Evolutionary conservation across 1,284 basidiomycete genomes (phyloP), one percentile per base, ranked within the genome.

Genomic region (Ustilago trichophora): DNA sequence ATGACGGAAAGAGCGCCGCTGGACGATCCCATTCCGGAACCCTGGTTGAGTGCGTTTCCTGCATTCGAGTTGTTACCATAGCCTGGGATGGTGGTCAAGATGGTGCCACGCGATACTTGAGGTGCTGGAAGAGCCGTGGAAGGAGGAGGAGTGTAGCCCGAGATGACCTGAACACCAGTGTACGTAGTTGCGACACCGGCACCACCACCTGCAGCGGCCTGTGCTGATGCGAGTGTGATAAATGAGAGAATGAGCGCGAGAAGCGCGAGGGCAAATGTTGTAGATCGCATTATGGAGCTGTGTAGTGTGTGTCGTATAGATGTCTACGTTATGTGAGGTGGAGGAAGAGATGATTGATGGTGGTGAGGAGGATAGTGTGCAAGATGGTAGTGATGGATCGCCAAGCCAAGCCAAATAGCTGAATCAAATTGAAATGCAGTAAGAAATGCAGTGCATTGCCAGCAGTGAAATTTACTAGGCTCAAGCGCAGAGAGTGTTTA

Each of bases 121-220:
- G 75, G 75, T 3, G 48, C 46, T 8, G 64, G 55, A n/a, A 59
- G 38, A 13, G n/a, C 22, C 6, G 38, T 19, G 3, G 57, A 57
- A 1, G 55, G 27, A 9, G 75, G 75, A 10, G 75, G 58, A 11
- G 56, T 69, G 66, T 77, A 77, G 27, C 75, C 75, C 3, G 50
- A 58, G 45, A 77, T 77, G 43, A 48, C 60, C 46, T 73, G 68
- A 31, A 73, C 65, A 26, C 60, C 55, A 11, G 57, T 66, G 24
- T 58, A 64, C 15, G 72, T 66, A 24, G 63, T 56, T 25, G 62
- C 33, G 25, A 66, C 38, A 22, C 70, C 75, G 18, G 44, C 65
- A 43, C 72, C 72, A 40, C 74, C 74, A 40, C 74, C 72, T 4
- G 66, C 63, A 13, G 63, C 72, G n/a, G 58, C 56, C 57, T 76